Conservation (phyloP, 305 asterid species). For the Fraxinus ornus region DNA sequence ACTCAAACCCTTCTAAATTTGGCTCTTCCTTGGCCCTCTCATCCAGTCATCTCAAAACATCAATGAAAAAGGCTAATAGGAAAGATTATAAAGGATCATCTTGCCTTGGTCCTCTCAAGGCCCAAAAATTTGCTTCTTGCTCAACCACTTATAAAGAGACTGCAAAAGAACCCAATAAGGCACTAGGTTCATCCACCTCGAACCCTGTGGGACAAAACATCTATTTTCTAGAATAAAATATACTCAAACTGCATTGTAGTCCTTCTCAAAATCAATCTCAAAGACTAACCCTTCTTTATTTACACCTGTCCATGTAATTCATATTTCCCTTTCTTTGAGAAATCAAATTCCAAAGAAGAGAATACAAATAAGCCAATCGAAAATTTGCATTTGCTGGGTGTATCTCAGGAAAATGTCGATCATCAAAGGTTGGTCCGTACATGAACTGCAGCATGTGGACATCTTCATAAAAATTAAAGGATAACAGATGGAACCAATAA, state of each 20-base stretch:
- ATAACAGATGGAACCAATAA: background rate
- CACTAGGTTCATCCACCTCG: background rate
- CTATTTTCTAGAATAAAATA: background rate
- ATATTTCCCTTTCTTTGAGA: background rate
- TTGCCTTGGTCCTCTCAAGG: background rate
- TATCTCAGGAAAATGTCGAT: background rate
- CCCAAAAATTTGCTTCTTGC: background rate
- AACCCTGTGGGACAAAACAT: background rate
- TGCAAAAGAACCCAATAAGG: background rate
- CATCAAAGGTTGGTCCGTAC: background rate
- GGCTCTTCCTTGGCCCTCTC: background rate
- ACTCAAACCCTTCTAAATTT: background rate
- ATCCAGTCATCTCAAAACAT: background rate
- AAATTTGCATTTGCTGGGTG: background rate
- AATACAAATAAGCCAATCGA: background rate
- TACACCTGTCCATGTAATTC: background rate
- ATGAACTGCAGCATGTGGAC: background rate
- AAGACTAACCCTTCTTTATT: background rate
- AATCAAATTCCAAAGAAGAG: background rate
- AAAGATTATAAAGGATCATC: background rate
- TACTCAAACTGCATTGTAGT: background rate
- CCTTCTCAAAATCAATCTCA: background rate
- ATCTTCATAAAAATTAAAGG: background rate
- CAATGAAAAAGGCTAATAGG: background rate
- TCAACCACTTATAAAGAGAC: background rate